Percentiles rank a stretch among this genome's conserved stretches.
These are phyloP conservation scores for Hypoxylon sp. DNA, from an alignment of 2,329 filamentous ascomycete species.

Conservation along the genomic window DNA sequence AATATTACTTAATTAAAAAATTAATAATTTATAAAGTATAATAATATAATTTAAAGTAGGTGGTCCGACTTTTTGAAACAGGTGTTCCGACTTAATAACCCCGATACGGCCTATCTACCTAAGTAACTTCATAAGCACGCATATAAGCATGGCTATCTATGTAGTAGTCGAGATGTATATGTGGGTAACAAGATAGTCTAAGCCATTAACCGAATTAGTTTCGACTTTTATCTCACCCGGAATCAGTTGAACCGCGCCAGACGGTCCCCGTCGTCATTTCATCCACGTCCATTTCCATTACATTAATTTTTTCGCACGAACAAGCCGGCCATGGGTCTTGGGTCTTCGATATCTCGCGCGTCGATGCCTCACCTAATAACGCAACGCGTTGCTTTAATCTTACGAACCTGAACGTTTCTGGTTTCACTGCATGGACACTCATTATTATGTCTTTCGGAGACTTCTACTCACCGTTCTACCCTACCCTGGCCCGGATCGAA, in stretches of 20 bases:
- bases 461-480: constrained; percentile 17
- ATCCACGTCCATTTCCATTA: not conserved
- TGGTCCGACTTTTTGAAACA: no score
- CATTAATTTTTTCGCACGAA: not conserved
- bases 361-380: not conserved
- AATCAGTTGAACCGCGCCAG: no score
- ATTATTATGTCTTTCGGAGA: constrained; percentile 36
- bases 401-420: constrained; percentile 38
- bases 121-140: no score
- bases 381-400: constrained; percentile 10
- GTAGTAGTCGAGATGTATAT: not conserved
- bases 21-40: no score
- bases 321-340: not conserved
- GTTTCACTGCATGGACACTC: constrained; percentile 38
- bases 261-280: no score
- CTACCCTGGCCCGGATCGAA: constrained; percentile 13
- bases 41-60: no score
- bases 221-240: not conserved
- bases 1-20: no score
- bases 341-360: not conserved
- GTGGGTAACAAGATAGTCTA: not conserved
- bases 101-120: not conserved
- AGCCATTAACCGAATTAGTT: not conserved
- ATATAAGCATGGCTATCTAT: not conserved
- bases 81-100: no score